Evolutionary conservation across 2,329 filamentous ascomycete genomes (phyloP).

Genomic region (Aspergillus chevalieri): DNA sequence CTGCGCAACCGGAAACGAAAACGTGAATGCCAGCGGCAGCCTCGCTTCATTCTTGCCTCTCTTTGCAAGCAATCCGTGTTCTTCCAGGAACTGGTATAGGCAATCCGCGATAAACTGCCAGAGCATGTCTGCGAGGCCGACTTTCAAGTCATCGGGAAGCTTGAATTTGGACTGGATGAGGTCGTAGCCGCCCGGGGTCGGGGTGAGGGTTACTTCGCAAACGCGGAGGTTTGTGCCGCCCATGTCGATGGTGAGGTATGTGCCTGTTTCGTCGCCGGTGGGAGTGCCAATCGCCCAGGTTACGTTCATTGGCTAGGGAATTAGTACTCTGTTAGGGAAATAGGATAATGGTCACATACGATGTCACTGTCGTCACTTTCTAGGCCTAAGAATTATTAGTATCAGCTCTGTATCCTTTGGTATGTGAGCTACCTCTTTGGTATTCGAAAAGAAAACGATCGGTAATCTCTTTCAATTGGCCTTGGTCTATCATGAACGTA

Average conservation of each 20-base stretch:
- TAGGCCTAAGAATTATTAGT: slow-evolving; percentile 45
- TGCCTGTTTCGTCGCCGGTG: slow-evolving; percentile 72
- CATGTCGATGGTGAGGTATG: slow-evolving; percentile 78
- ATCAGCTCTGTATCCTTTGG: background rate
- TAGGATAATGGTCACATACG: slow-evolving; percentile 48
- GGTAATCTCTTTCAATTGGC: slow-evolving; percentile 79
- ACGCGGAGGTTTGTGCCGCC: slow-evolving; percentile 86
- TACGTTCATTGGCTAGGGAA: slow-evolving; percentile 75
- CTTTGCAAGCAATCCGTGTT: slow-evolving; percentile 52
- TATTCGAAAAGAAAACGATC: slow-evolving; percentile 77
- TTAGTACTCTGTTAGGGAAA: background rate
- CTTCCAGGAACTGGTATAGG: slow-evolving; percentile 70
- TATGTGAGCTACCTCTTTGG: slow-evolving; percentile 56
- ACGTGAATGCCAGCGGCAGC: slow-evolving; percentile 77
- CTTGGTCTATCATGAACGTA: slow-evolving; percentile 64
- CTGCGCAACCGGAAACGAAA: slow-evolving; percentile 82
- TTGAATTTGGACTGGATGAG: slow-evolving; percentile 83
- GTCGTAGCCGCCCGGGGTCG: slow-evolving; percentile 72
- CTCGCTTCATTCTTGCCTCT: slow-evolving; percentile 32
- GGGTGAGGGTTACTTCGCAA: slow-evolving; percentile 74
- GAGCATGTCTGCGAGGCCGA: slow-evolving; percentile 66
- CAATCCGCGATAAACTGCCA: slow-evolving; percentile 87
- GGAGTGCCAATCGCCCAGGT: slow-evolving; percentile 84
- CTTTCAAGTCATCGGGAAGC: slow-evolving; percentile 78
- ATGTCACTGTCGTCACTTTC: slow-evolving; percentile 77